Evolutionary conservation across 208 protist species (phyloP).

Genomic region (Angomonas deanei): DNA sequence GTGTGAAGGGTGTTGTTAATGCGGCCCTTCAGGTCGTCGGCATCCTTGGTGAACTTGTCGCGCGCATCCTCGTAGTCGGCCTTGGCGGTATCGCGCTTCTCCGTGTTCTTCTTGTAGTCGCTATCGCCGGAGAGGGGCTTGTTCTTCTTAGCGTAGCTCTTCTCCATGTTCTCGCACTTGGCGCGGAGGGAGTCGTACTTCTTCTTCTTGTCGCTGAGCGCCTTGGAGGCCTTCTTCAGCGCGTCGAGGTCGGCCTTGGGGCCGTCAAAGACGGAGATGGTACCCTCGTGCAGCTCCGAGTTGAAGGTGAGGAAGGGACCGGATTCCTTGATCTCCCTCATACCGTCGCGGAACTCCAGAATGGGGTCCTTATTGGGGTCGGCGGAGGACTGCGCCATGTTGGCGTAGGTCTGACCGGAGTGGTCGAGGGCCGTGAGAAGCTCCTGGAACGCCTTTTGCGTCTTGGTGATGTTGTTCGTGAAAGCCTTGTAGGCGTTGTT

Average conservation of each 20-base stretch:
- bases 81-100: conserved; percentile 39
- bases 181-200: conserved; percentile 44
- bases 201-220: conserved; percentile 30
- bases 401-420: conserved; percentile 37
- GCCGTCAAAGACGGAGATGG: conserved; percentile 17
- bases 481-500: conserved; percentile 44
- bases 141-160: conserved; percentile 62
- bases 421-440: conserved; percentile 49
- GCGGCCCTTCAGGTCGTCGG: conserved; percentile 21
- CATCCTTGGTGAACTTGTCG: conserved; percentile 18
- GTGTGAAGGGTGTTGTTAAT: conserved; percentile 16
- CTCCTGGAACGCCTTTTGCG: conserved; percentile 49
- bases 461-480: conserved; percentile 32
- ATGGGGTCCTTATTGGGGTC: conserved; percentile 16
- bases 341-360: conserved; percentile 35
- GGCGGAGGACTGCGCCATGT: conserved; percentile 29
- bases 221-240: conserved; percentile 27
- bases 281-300: conserved; percentile 33
- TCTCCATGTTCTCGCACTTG: conserved; percentile 50
- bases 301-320: conserved; percentile 46
- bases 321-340: conserved; percentile 58
- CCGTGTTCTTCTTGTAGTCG: conserved; percentile 39
- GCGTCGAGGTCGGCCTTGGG: conserved; percentile 34
- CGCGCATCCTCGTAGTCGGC: conserved; percentile 26
- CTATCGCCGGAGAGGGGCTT: conserved; percentile 44